A percentile compares a stretch with the other conserved stretches of the same genome.
Evolutionary conservation across 768 basidiomycete species (phyloP).

Genomic region (Pulveroboletus ravenelii): DNA sequence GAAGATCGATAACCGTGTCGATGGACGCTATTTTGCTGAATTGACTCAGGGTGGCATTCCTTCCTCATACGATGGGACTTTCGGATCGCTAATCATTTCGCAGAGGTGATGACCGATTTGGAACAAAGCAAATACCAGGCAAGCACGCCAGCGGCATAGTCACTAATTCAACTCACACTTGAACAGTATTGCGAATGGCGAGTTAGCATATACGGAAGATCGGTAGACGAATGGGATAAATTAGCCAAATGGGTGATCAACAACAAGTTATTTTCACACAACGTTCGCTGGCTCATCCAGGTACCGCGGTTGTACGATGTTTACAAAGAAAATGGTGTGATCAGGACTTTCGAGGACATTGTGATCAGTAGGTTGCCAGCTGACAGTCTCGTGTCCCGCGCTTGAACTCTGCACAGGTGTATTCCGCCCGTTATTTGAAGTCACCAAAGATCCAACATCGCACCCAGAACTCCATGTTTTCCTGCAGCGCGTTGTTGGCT

Average conservation of each 20-base stretch:
- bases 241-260: slow-evolving; percentile 95
- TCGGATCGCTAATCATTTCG: not conserved
- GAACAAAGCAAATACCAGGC: slow-evolving; percentile 99
- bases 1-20: slow-evolving; percentile 93
- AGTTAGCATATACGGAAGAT: slow-evolving; percentile 89
- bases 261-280: slow-evolving; percentile 91
- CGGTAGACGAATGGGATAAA: slow-evolving; percentile 90
- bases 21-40: slow-evolving; percentile 92
- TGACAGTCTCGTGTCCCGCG: not conserved
- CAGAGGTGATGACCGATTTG: slow-evolving; percentile 96
- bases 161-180: not conserved
- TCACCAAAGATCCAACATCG: slow-evolving; percentile 81
- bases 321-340: slow-evolving; percentile 83
- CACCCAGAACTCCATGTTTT: slow-evolving; percentile 96
- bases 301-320: slow-evolving; percentile 92
- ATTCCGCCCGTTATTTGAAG: slow-evolving; percentile 91
- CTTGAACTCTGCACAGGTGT: slow-evolving; percentile 53
- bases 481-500: slow-evolving; percentile 91
- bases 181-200: slow-evolving; percentile 92
- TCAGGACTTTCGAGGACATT: slow-evolving; percentile 87
- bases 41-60: slow-evolving; percentile 69
- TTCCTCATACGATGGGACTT: not conserved
- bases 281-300: slow-evolving; percentile 97
- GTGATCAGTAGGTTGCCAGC: slow-evolving; percentile 65
- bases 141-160: slow-evolving; percentile 4